Percentiles rank a stretch among this genome's conserved stretches.
phyloP scores from a whole-genome alignment of 31 red algal genomes.

The Endocladia muricata region DNA sequence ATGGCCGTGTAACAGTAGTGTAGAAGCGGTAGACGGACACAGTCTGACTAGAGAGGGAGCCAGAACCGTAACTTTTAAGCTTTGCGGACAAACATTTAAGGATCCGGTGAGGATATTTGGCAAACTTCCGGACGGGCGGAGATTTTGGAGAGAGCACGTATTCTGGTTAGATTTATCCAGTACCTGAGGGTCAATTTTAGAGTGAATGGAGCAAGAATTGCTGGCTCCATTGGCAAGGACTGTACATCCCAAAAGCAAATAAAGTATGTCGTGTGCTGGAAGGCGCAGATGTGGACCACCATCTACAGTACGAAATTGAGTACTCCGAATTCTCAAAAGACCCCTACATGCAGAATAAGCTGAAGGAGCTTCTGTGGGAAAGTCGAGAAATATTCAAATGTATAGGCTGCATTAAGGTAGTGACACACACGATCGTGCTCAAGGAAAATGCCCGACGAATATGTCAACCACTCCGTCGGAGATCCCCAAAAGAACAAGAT shows the following conservation, averaged over 20 bases:
- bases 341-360: constrained; percentile 1
- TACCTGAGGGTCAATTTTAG: background rate
- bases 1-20: background rate
- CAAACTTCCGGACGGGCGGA: background rate
- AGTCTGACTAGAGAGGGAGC: background rate
- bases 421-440: background rate
- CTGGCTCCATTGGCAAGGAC: background rate
- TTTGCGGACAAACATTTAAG: background rate
- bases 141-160: background rate
- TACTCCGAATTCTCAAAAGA: background rate
- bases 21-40: background rate
- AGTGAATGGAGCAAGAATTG: background rate
- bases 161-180: background rate
- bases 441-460: background rate
- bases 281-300: background rate
- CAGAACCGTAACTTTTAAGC: background rate
- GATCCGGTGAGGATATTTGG: background rate
- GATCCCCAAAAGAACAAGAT: constrained; percentile 1
- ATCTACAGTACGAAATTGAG: background rate
- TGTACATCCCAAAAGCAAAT: background rate
- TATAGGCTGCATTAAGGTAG: background rate
- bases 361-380: background rate
- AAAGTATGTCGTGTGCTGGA: background rate
- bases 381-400: background rate
- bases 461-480: background rate